Conservation (phyloP, 164 flowering plant genomes). For the Nymphaea thermarum region DNA sequence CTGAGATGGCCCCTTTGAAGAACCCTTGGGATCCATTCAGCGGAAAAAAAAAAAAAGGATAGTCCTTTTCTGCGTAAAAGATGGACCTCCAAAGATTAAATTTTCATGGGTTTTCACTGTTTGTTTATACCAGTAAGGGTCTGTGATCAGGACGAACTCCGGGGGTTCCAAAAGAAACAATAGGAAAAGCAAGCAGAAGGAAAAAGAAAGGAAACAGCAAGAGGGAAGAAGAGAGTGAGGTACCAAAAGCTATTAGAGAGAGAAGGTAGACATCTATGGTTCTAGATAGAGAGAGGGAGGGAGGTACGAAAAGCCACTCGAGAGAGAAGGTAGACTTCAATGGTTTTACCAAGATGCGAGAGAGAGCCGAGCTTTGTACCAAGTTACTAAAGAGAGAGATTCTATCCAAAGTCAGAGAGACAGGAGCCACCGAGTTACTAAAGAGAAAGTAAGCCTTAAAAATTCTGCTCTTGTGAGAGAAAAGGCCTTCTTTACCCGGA, state of each 20-base stretch:
- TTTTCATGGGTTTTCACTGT: constrained; percentile 42
- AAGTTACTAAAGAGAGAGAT: neutral
- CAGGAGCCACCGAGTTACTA: neutral
- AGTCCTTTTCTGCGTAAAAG: constrained; percentile 27
- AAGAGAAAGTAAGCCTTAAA: neutral
- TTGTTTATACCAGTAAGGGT: constrained; percentile 3
- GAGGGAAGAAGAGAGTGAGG: neutral
- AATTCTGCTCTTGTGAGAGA: neutral
- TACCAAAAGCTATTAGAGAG: neutral
- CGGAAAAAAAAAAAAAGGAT: constrained; percentile 8
- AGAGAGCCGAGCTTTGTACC: neutral
- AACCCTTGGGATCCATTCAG: constrained; percentile 52
- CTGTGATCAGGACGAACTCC: constrained; percentile 18
- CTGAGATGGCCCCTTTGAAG: constrained; percentile 23
- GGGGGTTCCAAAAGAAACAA: constrained; percentile 4
- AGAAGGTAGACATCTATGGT: neutral
- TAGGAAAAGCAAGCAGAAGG: constrained; percentile 11
- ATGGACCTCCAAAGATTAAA: constrained; percentile 25
- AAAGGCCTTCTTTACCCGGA: neutral
- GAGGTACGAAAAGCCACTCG: neutral
- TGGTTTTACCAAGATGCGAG: neutral
- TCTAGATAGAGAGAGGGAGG: neutral
- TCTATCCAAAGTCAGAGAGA: neutral
- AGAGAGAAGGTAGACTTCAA: neutral
- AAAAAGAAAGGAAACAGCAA: constrained; percentile 10